Base-by-base conservation (phyloP, 495 filamentous ascomycete genomes). In the Penicillium macrosclerotiorum region DNA sequence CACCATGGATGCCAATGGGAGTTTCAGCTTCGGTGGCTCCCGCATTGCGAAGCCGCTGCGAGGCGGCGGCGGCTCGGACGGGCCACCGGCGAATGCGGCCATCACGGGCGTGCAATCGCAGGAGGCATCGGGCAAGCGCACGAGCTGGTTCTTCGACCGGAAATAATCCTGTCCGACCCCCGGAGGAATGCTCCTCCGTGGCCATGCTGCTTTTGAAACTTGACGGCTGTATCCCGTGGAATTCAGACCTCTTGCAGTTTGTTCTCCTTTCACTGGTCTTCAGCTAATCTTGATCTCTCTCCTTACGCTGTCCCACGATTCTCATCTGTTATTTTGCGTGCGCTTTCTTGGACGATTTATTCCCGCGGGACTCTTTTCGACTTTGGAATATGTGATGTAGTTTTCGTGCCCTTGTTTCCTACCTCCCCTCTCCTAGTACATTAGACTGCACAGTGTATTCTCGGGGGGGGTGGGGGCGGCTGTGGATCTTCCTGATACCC, bases 1-100 rank as follows among this genome's bases (percentile, higher is more conserved):
- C 44, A 78, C 81, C 32, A 77, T 83, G 36, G 77, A 78, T 41
- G 65, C 76, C 45, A 63, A 67, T 49, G 77, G 78, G 47, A 81
- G 80, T 51, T 90, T 94, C 69, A 89, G 75, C 64, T 88, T 93
- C 61, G 79, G 79, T 43, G 79, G 80, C 47, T 89, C 88, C 49
- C 78, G 92, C 53, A 97, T 98, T 59, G 93, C 92, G 40, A 98
- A 98, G 68, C 93, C 93, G n/a, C 77, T 98, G 16, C 82, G 93
- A 47, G 93, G 93, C 34, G 93, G 92, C 45, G 93, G 93, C 23
- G 80, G 76, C 38, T 73, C 66, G 45, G 70, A 65, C 43, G 59
- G 56, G 27, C 62, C 60, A 42, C 52, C 64, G 26, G 31, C 51
- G 49, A 59, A 63, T 40, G 38, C 55, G 47, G 48, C 46, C 47